Conservation (phyloP, 345 rosid genomes). For the Lumnitzera racemosa region DNA sequence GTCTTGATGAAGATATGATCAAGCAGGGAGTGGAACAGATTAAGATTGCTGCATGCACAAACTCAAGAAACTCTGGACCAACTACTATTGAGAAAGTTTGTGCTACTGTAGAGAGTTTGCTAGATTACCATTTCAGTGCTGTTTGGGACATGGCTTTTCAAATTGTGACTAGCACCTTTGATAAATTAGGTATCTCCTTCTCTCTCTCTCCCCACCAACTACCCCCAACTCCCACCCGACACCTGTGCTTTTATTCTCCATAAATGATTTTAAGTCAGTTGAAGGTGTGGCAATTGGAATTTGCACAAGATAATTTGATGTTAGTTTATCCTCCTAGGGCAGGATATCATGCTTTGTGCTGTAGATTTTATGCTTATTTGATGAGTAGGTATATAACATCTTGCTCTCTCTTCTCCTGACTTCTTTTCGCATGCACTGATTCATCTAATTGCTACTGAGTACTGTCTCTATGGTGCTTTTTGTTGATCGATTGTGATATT, state of each 20-base stretch:
- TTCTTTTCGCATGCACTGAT: too few relatives aligned
- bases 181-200: conserved; percentile 57
- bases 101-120: conserved; percentile 69
- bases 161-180: conserved; percentile 68
- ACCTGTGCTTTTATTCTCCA: neutral
- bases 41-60: conserved; percentile 20
- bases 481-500: too few relatives aligned
- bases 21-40: conserved; percentile 66
- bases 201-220: too few relatives aligned
- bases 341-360: too few relatives aligned
- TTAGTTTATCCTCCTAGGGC: too few relatives aligned
- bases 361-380: too few relatives aligned
- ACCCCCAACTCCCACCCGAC: too few relatives aligned
- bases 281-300: neutral
- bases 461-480: too few relatives aligned
- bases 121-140: conserved; percentile 67
- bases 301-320: neutral
- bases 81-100: conserved; percentile 73
- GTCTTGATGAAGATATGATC: conserved; percentile 72
- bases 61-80: conserved; percentile 54
- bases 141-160: conserved; percentile 85
- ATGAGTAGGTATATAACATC: too few relatives aligned
- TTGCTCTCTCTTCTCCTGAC: too few relatives aligned
- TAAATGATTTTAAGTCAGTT: too few relatives aligned
- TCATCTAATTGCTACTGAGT: too few relatives aligned